A percentile compares a stretch with the other conserved stretches of the same genome.
Conservation (phyloP, 306 rosid species). For the Rubus parviflorus region DNA sequence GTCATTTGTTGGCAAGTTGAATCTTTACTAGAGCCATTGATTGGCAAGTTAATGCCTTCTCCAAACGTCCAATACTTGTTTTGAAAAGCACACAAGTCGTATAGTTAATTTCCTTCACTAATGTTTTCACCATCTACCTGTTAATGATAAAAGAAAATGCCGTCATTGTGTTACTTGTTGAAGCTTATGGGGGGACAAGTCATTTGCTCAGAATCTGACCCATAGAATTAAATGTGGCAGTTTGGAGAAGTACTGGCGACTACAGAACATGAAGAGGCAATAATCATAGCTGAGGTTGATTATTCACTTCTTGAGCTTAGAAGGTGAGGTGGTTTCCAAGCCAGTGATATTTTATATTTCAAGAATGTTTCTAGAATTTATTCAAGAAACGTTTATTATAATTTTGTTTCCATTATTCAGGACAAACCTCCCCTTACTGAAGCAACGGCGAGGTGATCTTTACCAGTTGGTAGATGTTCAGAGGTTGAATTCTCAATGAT, state of each 20-base stretch:
- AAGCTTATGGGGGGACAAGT: constrained; percentile 3
- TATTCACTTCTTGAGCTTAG: constrained; percentile 69
- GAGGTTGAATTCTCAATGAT: constrained; percentile 64
- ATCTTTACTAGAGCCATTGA: neutral
- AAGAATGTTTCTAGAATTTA: neutral
- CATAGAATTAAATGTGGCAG: constrained; percentile 39
- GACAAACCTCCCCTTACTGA: constrained; percentile 73
- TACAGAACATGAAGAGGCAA: constrained; percentile 88
- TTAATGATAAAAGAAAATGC: neutral
- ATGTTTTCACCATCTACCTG: neutral
- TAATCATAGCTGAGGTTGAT: constrained; percentile 76
- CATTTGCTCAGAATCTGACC: constrained; percentile 19
- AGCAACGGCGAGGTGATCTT: constrained; percentile 93
- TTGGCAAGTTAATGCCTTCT: neutral
- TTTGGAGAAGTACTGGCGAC: constrained; percentile 94
- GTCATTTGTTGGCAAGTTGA: neutral
- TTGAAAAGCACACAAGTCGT: neutral
- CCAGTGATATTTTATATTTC: constrained; percentile 21
- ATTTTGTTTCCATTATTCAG: constrained; percentile 44
- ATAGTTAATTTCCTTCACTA: too few relatives aligned
- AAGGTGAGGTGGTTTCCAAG: constrained; percentile 47
- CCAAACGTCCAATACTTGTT: neutral
- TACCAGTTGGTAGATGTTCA: constrained; percentile 89
- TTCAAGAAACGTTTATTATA: neutral
- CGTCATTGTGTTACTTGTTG: constrained; percentile 8